Percentiles rank a stretch among this genome's conserved stretches.
These are phyloP conservation scores for Oryza glaberrima DNA, from an alignment of 176 grass and related monocot genomes.

Conservation along the genomic window DNA sequence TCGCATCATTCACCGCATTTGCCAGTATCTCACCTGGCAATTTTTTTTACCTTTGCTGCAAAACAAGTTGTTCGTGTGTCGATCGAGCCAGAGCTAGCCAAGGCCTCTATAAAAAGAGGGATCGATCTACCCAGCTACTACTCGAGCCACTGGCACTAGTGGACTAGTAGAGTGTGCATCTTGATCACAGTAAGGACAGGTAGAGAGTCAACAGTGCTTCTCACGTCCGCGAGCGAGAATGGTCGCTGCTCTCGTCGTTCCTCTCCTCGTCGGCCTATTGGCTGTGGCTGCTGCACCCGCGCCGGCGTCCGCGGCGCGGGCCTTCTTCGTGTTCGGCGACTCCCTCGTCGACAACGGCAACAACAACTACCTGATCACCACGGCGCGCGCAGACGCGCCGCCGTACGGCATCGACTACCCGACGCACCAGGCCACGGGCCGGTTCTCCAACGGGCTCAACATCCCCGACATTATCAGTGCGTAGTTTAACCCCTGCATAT, in stretches of 20 bases:
- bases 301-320: constrained; percentile 58
- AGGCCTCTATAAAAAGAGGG: constrained; percentile 23
- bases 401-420: constrained; percentile 96
- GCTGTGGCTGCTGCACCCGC: constrained; percentile 23
- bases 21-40: constrained; percentile 1
- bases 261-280: constrained; percentile 18
- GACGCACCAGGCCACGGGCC: constrained; percentile 63
- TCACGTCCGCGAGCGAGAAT: not conserved
- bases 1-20: constrained; percentile 41
- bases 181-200: too few relatives aligned
- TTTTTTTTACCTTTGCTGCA: not conserved
- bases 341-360: constrained; percentile 96
- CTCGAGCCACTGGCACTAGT: not conserved
- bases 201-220: not conserved
- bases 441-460: constrained; percentile 95
- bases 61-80: not conserved
- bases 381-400: constrained; percentile 75
- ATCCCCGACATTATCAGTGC: constrained; percentile 95
- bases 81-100: not conserved
- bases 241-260: constrained; percentile 17
- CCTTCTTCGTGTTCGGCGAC: constrained; percentile 98
- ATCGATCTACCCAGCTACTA: not conserved
- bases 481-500: not conserved
- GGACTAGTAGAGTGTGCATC: not conserved
- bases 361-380: constrained; percentile 91